Conservation (phyloP, 768 basidiomycete species). For the Lactifluus echinatus region DNA sequence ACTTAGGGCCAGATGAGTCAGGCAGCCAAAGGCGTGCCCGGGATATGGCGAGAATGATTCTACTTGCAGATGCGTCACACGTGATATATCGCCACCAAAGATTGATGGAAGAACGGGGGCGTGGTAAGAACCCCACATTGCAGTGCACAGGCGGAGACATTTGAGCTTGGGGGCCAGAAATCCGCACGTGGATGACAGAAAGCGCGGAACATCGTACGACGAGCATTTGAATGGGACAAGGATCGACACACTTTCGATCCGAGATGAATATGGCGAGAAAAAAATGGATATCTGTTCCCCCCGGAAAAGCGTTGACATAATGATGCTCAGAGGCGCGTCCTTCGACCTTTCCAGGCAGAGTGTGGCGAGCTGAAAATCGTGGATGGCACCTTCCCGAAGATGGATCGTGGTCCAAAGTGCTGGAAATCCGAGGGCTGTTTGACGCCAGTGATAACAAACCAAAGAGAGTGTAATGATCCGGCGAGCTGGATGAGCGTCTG, state of each 20-base stretch:
- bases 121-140: slow-evolving; percentile 19
- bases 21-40: slow-evolving; percentile 13
- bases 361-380: slow-evolving; percentile 19
- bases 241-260: slow-evolving; percentile 17
- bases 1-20: slow-evolving; percentile 21
- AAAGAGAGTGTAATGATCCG: slow-evolving; percentile 16
- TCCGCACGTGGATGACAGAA: slow-evolving; percentile 17
- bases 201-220: slow-evolving; percentile 14
- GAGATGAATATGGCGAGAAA: slow-evolving; percentile 15
- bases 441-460: slow-evolving; percentile 21
- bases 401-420: slow-evolving; percentile 19
- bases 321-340: slow-evolving; percentile 13
- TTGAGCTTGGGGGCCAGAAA: slow-evolving; percentile 16
- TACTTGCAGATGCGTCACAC: slow-evolving; percentile 20
- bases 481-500: slow-evolving; percentile 8
- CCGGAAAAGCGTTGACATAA: slow-evolving; percentile 19
- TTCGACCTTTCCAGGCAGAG: slow-evolving; percentile 20
- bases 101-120: slow-evolving; percentile 13
- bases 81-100: slow-evolving; percentile 20
- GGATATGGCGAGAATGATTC: slow-evolving; percentile 22
- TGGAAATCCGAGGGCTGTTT: slow-evolving; percentile 19
- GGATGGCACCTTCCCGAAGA: slow-evolving; percentile 18
- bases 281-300: slow-evolving; percentile 20
- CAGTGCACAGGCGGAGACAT: slow-evolving; percentile 19
- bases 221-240: slow-evolving; percentile 18